Evolutionary conservation across 1,284 basidiomycete genomes (phyloP), one percentile per base, ranked within the genome.

Genomic region (Heliocybe sulcata): DNA sequence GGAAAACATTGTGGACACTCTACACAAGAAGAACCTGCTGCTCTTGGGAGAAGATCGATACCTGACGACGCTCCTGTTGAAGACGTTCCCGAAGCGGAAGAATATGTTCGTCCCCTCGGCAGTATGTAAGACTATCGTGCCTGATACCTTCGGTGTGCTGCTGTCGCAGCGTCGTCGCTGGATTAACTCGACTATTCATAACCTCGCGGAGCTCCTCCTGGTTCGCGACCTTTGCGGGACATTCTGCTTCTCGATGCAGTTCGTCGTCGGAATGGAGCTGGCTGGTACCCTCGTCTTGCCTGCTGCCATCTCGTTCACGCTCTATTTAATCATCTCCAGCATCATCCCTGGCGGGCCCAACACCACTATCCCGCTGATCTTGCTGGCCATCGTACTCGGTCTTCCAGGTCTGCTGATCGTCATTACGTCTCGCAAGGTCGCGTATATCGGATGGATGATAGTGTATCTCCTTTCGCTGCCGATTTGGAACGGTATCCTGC

Each of bases 121-220:
- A 0, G 92, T 97, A 11, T 99, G 97, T 78, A 95, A 98, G 77
- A 99, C 96, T 25, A 82, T 98, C 61, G 97, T 97, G 1, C 96
- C 97, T 1, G 94, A 99, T 69, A 94, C 92, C 1, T 99, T 99
- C 82, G 78, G 81, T 53, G 85, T 98, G 45, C 77, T 99, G 49
- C 82, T 99, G 23, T 98, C 94, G 2, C 96, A 99, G 69, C 91
- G 97, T 64, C 88, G 97, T 65, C 89, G 97, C 59, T 99, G 96
- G 97, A 99, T 99, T 76, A 99, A 99, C 77, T 98, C 94, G 58
- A 99, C 97, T 0, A 87, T 99, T 51, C 97, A 99, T 76, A 99
- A 99, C 66, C 76, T 99, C 50, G 90, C 92, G 56, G 97, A 99
- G 69, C 80, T 99, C 58, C 75, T 98, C 49, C 81, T 97, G 54